Percentiles rank a stretch among this genome's conserved stretches.
Evolutionary conservation across 257 asterid genomes (phyloP).

Genomic region (Fraxinus excelsior): DNA sequence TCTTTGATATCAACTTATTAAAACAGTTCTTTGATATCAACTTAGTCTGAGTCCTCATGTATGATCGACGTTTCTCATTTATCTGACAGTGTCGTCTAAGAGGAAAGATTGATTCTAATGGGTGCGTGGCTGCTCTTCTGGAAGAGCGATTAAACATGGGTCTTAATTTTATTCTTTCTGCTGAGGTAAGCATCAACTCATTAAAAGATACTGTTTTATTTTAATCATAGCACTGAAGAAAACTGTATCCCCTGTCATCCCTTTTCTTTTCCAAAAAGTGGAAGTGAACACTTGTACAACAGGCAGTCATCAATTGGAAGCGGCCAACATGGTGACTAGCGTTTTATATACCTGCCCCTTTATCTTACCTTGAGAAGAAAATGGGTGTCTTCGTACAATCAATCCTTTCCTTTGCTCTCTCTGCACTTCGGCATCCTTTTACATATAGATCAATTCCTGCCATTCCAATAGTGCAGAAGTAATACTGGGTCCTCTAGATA

Average conservation of each 20-base stretch:
- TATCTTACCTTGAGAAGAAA: neutral
- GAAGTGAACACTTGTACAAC: too few species aligned
- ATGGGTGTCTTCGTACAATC: neutral
- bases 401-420: neutral
- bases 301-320: too few species aligned
- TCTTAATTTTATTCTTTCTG: constrained; percentile 87
- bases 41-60: neutral
- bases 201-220: neutral
- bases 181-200: constrained; percentile 61
- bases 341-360: too few species aligned
- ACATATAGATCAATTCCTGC: too few species aligned
- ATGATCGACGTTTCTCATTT: constrained; percentile 5
- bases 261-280: too few species aligned
- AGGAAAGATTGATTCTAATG: constrained; percentile 89
- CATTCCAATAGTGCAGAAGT: too few species aligned
- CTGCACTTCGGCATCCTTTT: neutral
- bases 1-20: too few species aligned
- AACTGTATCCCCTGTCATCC: too few species aligned
- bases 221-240: too few species aligned
- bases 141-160: constrained; percentile 90
- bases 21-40: too few species aligned
- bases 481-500: too few species aligned
- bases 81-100: constrained; percentile 79
- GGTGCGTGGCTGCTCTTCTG: constrained; percentile 67
- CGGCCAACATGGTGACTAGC: too few species aligned